Conservation (phyloP, 495 filamentous ascomycete genomes). For the Neurospora sp. region DNA sequence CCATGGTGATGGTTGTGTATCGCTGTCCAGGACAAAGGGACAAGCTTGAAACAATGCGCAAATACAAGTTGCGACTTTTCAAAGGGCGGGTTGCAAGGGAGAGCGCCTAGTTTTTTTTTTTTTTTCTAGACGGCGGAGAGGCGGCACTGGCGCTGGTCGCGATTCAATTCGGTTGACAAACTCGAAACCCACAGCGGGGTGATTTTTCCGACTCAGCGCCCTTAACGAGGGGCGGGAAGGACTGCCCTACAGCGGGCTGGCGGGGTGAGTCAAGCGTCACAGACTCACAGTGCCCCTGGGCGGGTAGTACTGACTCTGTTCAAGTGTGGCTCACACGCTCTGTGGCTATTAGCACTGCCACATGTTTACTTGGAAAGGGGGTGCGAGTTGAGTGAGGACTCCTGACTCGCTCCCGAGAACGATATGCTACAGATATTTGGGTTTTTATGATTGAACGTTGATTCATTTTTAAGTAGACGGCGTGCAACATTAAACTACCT, state of each 20-base stretch:
- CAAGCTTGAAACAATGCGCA: not conserved
- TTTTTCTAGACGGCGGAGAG: not conserved
- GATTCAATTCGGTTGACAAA: not conserved
- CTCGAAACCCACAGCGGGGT: not conserved
- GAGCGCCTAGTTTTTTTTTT: not conserved
- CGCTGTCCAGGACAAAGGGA: not conserved
- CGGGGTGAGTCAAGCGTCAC: not conserved
- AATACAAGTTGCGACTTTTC: not conserved
- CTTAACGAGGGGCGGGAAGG: not conserved
- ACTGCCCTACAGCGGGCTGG: not conserved
- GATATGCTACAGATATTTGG: not conserved
- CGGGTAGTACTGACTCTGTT: not conserved
- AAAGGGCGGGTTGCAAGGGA: not conserved
- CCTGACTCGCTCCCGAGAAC: not conserved
- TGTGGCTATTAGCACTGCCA: not conserved
- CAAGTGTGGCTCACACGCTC: not conserved
- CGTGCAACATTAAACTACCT: not conserved
- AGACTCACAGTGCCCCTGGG: no score
- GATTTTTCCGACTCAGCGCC: not conserved
- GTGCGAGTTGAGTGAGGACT: not conserved
- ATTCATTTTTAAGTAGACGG: not conserved
- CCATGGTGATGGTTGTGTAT: constrained; percentile 32
- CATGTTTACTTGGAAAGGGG: not conserved
- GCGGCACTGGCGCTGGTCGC: not conserved
- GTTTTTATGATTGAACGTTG: not conserved